Conservation (phyloP, 1,139 yeast species). For the Nakaseomyces bracarensis region DNA sequence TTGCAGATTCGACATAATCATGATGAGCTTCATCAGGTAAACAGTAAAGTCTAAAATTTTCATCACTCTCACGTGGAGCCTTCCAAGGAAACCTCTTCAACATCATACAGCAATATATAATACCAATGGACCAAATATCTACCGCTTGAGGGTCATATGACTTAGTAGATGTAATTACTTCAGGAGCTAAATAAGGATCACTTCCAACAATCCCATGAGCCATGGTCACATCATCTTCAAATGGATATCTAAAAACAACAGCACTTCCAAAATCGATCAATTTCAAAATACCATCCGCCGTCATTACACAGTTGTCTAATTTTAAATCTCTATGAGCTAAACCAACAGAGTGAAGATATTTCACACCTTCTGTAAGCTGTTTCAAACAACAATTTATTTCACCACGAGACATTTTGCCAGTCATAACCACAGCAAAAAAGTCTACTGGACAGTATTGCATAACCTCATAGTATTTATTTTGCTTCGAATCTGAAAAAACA, state of each 20-base stretch:
- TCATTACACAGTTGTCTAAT: conserved; percentile 88
- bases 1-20: conserved; percentile 41
- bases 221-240: conserved; percentile 64
- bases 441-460: conserved; percentile 98
- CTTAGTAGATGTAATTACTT: conserved; percentile 59
- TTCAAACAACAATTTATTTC: conserved; percentile 87
- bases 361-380: conserved; percentile 78
- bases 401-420: conserved; percentile 77
- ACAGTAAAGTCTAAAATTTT: conserved; percentile 60
- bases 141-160: conserved; percentile 88
- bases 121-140: conserved; percentile 93
- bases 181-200: conserved; percentile 97
- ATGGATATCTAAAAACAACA: conserved; percentile 86
- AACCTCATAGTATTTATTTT: conserved; percentile 80
- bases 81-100: conserved; percentile 96
- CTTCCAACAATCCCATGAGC: conserved; percentile 96
- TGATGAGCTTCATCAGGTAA: conserved; percentile 38
- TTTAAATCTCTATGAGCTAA: conserved; percentile 93
- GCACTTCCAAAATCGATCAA: conserved; percentile 96
- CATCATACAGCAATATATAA: conserved; percentile 93
- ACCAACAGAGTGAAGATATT: conserved; percentile 79
- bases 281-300: conserved; percentile 77
- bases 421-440: conserved; percentile 95
- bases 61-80: conserved; percentile 80
- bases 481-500: conserved; percentile 59